phyloP scores from a whole-genome alignment of 1,139 yeast genomes.

The Hyphopichia fennica region DNA sequence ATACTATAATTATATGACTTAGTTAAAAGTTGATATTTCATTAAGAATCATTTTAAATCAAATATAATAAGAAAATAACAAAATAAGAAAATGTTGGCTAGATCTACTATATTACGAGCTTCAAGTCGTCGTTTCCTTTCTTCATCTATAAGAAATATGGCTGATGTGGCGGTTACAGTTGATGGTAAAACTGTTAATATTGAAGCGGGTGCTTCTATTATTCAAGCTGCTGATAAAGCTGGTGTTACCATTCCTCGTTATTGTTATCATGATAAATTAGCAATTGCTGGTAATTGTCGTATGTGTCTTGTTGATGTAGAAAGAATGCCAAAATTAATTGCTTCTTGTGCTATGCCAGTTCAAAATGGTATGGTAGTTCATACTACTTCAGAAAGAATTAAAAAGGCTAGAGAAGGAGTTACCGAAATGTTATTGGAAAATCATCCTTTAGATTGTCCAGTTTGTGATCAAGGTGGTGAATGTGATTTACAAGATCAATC shows the following conservation, averaged over 20 bases:
- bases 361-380: slow-evolving; percentile 87
- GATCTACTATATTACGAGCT: slow-evolving; percentile 25
- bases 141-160: slow-evolving; percentile 27
- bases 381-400: slow-evolving; percentile 77
- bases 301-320: slow-evolving; percentile 93
- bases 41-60: too few species aligned
- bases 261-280: slow-evolving; percentile 89
- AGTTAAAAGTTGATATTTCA: too few species aligned
- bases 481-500: slow-evolving; percentile 92
- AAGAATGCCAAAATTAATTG: slow-evolving; percentile 86
- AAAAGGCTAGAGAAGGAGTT: slow-evolving; percentile 86
- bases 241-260: slow-evolving; percentile 87
- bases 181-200: slow-evolving; percentile 78
- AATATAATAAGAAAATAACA: too few species aligned
- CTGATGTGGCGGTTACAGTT: slow-evolving; percentile 72
- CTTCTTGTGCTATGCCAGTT: slow-evolving; percentile 91
- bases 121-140: slow-evolving; percentile 29
- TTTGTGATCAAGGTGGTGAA: slow-evolving; percentile 94
- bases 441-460: slow-evolving; percentile 92
- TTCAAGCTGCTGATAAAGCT: slow-evolving; percentile 91
- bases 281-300: slow-evolving; percentile 93
- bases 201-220: slow-evolving; percentile 85
- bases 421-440: slow-evolving; percentile 86
- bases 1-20: too few species aligned
- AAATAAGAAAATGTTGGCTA: slow-evolving; percentile 18